Evolutionary conservation across 805 yeast species (phyloP), one percentile per base, ranked within the genome.

Genomic region (Saccharomycopsis babjevae): DNA sequence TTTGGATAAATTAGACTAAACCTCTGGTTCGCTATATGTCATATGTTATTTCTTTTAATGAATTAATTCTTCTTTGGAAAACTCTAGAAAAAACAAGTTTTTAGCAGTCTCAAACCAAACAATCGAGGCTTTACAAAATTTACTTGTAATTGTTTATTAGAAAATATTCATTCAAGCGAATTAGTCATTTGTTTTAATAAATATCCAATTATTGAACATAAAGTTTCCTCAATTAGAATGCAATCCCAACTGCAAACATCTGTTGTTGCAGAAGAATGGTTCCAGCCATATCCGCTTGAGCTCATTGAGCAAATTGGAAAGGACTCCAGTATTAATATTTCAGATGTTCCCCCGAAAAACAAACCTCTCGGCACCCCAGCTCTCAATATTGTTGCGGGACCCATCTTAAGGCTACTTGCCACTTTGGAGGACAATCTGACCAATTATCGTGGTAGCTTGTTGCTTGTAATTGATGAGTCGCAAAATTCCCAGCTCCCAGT

Each of bases 301-400:
- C 50, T 56, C 32, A 61, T 52, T 30, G 62, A 61, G 28, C 20
- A 54, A 34, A 57, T 63, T 46, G 65, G 61, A 5, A 56, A 40
- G 15, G 50, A 57, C 28, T 18, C 62, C 13, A 59, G 59, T 5
- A 32, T 15, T 3, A 55, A 57, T 46, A 57, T 59, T 38, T 62
- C 66, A 16, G 61, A 59, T 8, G 43, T 34, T 10, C 54, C 60
- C 15, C 61, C 64, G 13, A 32, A 22, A 40, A 25, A 54, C 22
- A 59, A 60, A 18, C 65, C 66, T 8, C 58, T 61, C 52, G 69
- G 67, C 20, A 68, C 67, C 0, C 74, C 77, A 1, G 54, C 67
- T 1, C 60, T 77, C n/a, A 77, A 79, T 46, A 75, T 85, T 22
- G 74, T 77, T 57, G 84, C 89, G 69, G 98, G 98, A 1, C 98